A percentile compares a stretch with the other conserved stretches of the same genome.
Conservation (phyloP, 129 eudicot species). For the Chrysanthemum seticuspe region DNA sequence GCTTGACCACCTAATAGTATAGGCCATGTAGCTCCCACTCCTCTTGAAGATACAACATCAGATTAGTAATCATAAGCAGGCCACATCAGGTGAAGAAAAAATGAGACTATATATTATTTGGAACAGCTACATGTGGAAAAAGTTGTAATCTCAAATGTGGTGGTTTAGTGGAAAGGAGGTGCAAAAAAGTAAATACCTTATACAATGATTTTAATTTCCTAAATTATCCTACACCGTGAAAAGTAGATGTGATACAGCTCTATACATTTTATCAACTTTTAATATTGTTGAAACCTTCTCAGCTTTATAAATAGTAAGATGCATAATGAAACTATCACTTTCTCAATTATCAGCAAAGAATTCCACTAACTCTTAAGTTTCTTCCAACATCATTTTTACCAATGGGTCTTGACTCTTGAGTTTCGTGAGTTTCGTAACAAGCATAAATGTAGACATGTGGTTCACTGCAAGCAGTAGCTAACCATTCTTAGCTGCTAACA, state of each 20-base stretch:
- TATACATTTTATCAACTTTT: neutral
- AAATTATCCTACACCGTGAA: neutral
- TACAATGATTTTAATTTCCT: constrained; percentile 2
- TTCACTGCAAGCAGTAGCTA: too few species aligned
- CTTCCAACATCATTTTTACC: neutral
- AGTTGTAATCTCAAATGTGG: neutral
- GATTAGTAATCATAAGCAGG: constrained; percentile 28
- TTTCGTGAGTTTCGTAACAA: too few species aligned
- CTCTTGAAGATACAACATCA: constrained; percentile 40
- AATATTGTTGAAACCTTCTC: neutral
- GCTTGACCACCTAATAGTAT: constrained; percentile 84
- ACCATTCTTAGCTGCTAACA: too few species aligned
- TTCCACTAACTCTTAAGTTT: too few species aligned
- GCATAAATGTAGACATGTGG: too few species aligned
- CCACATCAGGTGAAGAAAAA: constrained; percentile 5
- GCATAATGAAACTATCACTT: too few species aligned
- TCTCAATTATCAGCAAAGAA: too few species aligned
- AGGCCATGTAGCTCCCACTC: constrained; percentile 86
- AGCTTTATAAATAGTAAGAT: constrained; percentile 5
- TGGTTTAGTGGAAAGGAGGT: neutral
- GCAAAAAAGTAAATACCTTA: neutral
- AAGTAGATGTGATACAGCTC: neutral
- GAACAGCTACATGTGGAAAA: neutral
- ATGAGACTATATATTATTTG: neutral
- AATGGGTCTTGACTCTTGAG: too few species aligned